A percentile compares a stretch with the other conserved stretches of the same genome.
These are phyloP conservation scores for Solanum sejunctum DNA, from an alignment of 257 asterid species.

Conservation along the genomic window DNA sequence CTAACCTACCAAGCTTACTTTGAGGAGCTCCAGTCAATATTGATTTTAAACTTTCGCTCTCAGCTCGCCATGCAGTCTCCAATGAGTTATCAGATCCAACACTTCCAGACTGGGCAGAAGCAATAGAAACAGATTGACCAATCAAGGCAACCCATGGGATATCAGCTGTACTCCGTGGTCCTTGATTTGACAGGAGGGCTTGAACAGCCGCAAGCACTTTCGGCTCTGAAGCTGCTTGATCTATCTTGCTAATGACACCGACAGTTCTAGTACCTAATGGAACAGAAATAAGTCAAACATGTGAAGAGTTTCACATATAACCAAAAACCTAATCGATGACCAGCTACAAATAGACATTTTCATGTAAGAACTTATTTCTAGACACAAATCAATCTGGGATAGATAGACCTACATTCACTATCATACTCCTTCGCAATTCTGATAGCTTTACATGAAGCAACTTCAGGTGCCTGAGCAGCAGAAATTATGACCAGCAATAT, in stretches of 20 bases:
- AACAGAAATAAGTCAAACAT: not conserved
- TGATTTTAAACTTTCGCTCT: conserved; percentile 83
- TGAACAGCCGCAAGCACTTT: conserved; percentile 92
- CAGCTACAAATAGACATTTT: not conserved
- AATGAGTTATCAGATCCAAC: conserved; percentile 72
- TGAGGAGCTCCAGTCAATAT: conserved; percentile 81
- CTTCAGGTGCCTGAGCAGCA: conserved; percentile 93
- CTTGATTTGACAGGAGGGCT: conserved; percentile 83
- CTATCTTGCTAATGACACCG: conserved; percentile 90
- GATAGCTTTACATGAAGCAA: conserved; percentile 81
- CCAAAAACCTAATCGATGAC: not conserved
- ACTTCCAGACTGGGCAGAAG: conserved; percentile 81
- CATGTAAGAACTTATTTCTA: not conserved
- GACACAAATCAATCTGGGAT: conserved; percentile 4
- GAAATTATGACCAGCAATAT: conserved; percentile 83
- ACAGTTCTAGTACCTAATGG: conserved; percentile 78
- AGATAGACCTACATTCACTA: conserved; percentile 67
- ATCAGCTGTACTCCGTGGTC: conserved; percentile 90
- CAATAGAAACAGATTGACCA: conserved; percentile 91
- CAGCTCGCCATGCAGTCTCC: conserved; percentile 96
- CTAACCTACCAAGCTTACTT: conserved; percentile 91
- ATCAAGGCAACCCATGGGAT: conserved; percentile 98
- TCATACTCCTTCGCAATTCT: conserved; percentile 94
- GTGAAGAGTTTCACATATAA: not conserved
- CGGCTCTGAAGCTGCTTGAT: conserved; percentile 84